Conservation (phyloP, 352 stramenopile species). For the Phytopythium aichiense region DNA sequence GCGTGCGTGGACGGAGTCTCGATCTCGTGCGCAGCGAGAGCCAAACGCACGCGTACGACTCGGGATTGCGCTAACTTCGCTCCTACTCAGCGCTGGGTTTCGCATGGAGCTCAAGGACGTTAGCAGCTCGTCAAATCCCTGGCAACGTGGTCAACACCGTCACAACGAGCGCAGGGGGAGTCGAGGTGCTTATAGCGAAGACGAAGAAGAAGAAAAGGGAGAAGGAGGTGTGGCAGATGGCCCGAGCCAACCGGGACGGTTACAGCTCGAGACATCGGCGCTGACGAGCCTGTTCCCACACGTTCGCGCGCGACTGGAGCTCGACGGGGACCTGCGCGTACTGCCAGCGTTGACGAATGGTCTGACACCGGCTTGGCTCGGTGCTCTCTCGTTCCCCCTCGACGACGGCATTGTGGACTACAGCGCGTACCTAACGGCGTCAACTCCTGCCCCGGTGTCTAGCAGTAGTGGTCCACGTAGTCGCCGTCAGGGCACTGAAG, state of each 20-base stretch:
- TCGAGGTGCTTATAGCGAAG: neutral
- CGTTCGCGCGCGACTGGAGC: slow-evolving; percentile 1
- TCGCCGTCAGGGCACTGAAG: neutral
- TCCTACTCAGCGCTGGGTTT: slow-evolving; percentile 3
- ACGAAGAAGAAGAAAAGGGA: neutral
- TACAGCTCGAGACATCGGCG: slow-evolving; percentile 1
- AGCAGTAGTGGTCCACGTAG: neutral
- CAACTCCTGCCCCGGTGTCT: neutral
- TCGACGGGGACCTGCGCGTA: slow-evolving; percentile 5
- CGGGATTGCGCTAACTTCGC: neutral
- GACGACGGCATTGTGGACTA: slow-evolving; percentile 10
- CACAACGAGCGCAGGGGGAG: neutral
- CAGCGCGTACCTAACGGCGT: slow-evolving; percentile 3
- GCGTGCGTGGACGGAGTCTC: neutral
- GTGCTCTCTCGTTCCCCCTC: neutral
- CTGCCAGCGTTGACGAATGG: slow-evolving; percentile 4
- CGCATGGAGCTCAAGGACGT: slow-evolving; percentile 1
- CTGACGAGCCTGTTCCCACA: slow-evolving; percentile 11
- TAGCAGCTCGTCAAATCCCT: neutral
- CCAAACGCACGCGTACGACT: neutral
- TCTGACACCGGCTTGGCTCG: slow-evolving; percentile 4
- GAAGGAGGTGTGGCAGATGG: neutral
- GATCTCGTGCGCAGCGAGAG: neutral
- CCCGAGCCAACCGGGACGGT: neutral
- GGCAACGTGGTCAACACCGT: neutral